Percentiles rank a stretch among this genome's conserved stretches.
These are phyloP conservation scores for Pseudocercospora macadamiae DNA, from an alignment of 2,329 filamentous ascomycete genomes.

Conservation along the genomic window DNA sequence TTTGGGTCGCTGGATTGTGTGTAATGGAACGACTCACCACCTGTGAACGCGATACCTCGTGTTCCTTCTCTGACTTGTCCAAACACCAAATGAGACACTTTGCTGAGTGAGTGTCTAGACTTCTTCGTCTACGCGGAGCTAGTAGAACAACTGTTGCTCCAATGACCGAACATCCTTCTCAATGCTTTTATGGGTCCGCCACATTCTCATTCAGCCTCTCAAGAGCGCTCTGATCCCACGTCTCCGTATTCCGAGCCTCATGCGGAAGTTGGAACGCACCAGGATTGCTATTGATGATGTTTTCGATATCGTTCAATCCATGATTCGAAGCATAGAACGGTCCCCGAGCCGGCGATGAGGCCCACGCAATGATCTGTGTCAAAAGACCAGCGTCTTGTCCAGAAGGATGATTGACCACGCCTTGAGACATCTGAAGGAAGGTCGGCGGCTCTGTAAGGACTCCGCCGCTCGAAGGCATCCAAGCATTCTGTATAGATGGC, in stretches of 20 bases:
- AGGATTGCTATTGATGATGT: background rate
- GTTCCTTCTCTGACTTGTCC: too few species aligned
- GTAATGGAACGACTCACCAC: too few species aligned
- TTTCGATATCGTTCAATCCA: background rate
- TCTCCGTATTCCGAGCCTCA: background rate
- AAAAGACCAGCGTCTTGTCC: conserved; percentile 12
- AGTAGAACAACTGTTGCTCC: too few species aligned
- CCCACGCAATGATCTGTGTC: conserved; percentile 4
- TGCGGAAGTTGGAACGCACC: background rate
- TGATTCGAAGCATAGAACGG: conserved; percentile 23
- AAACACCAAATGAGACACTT: too few species aligned
- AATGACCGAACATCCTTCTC: background rate
- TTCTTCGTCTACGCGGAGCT: background rate
- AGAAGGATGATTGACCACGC: background rate
- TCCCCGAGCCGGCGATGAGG: background rate
- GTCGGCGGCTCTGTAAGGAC: background rate
- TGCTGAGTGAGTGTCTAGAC: too few species aligned
- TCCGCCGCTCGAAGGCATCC: background rate
- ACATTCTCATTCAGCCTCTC: background rate
- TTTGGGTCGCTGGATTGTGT: too few species aligned
- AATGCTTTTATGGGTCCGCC: background rate
- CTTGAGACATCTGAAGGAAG: background rate
- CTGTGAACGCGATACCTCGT: too few species aligned
- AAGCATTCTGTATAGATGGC: background rate
- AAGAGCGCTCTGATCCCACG: background rate